Conservation (phyloP, 352 stramenopile species). For the Pythium folliculosum region DNA sequence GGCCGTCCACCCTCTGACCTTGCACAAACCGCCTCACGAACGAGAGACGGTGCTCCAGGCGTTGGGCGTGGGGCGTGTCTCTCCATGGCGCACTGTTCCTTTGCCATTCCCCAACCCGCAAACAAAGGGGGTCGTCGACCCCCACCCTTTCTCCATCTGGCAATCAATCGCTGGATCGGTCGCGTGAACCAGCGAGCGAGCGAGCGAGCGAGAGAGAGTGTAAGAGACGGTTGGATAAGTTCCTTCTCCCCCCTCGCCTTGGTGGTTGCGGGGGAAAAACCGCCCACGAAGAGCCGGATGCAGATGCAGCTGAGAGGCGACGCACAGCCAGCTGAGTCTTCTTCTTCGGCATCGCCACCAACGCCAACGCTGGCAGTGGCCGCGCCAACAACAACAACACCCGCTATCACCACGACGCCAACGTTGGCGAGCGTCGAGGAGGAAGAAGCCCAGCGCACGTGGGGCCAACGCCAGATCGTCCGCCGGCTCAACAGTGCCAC, state of each 20-base stretch:
- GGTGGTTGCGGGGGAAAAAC: not conserved
- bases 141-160: not conserved
- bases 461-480: not conserved
- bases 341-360: too few species aligned
- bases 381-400: not conserved
- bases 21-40: not conserved
- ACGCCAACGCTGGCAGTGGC: not conserved
- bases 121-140: not conserved
- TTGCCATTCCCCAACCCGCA: slow-evolving; percentile 7
- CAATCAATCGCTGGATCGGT: not conserved
- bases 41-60: not conserved
- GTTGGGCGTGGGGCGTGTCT: slow-evolving; percentile 9
- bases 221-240: slow-evolving; percentile 1
- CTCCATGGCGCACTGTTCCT: slow-evolving; percentile 6
- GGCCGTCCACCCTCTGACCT: not conserved
- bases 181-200: not conserved
- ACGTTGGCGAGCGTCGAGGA: not conserved
- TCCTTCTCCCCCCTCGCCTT: not conserved
- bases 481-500: not conserved
- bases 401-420: not conserved
- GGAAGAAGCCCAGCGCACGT: slow-evolving; percentile 10
- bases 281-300: slow-evolving; percentile 15
- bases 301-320: slow-evolving; percentile 22
- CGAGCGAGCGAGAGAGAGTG: slow-evolving; percentile 1
- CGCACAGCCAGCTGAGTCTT: slow-evolving; percentile 1